phyloP scores from a whole-genome alignment of 345 rosid genomes.

The Syzygium grande region DNA sequence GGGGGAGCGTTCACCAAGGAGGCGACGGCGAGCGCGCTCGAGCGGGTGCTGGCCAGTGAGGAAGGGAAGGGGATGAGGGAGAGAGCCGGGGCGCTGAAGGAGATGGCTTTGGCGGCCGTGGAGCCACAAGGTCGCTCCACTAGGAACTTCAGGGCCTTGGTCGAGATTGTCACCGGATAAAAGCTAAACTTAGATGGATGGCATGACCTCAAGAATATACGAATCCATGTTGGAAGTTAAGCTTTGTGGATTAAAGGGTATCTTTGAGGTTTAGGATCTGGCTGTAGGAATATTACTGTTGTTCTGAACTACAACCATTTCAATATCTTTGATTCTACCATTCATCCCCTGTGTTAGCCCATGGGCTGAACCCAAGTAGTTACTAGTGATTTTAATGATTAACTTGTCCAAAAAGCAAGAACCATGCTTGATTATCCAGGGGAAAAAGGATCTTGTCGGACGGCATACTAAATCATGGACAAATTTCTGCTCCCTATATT shows the following conservation, averaged over 20 bases:
- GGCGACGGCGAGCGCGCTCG: conserved; percentile 16
- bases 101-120: conserved; percentile 25
- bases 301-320: neutral
- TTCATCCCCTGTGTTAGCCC: neutral
- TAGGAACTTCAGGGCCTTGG: conserved; percentile 20
- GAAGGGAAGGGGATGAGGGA: conserved; percentile 33
- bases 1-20: conserved; percentile 29
- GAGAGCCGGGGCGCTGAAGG: conserved; percentile 4
- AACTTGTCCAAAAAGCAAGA: neutral
- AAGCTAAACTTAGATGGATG: neutral
- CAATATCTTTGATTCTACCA: neutral
- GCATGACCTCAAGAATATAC: neutral
- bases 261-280: neutral
- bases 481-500: neutral
- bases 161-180: conserved; percentile 9
- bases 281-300: neutral
- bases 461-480: neutral
- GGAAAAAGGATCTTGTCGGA: neutral
- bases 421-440: neutral
- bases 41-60: conserved; percentile 11
- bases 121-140: conserved; percentile 25
- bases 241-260: neutral
- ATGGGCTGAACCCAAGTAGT: neutral
- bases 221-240: neutral
- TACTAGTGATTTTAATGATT: neutral